Evolutionary conservation across 2,329 filamentous ascomycete species (phyloP).

Genomic region (Mycosphaerella arachidis): DNA sequence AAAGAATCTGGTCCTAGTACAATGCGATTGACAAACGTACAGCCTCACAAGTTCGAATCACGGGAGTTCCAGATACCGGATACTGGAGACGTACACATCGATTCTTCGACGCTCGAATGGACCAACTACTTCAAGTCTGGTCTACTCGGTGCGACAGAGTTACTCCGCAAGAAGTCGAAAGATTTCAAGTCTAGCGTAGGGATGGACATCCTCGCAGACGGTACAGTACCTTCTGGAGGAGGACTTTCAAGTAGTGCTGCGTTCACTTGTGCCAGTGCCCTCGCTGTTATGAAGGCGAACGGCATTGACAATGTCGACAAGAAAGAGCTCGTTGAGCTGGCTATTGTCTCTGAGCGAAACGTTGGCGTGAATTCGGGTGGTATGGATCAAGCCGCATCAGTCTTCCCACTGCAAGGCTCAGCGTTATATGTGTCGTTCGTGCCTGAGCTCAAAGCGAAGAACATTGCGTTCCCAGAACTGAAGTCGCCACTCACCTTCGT

Average conservation of each 20-base stretch:
- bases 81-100: constrained; percentile 60
- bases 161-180: constrained; percentile 64
- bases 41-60: constrained; percentile 68
- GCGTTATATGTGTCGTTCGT: constrained; percentile 88
- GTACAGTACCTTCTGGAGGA: constrained; percentile 85
- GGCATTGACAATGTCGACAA: constrained; percentile 76
- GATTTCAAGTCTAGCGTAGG: constrained; percentile 62
- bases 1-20: constrained; percentile 53
- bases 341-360: constrained; percentile 87
- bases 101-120: constrained; percentile 84
- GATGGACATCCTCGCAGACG: constrained; percentile 87
- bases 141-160: constrained; percentile 71
- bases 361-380: constrained; percentile 97
- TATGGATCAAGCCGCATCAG: constrained; percentile 96
- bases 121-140: constrained; percentile 98
- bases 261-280: constrained; percentile 82
- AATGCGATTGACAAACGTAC: constrained; percentile 76
- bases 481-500: constrained; percentile 83
- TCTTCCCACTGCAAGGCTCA: constrained; percentile 81
- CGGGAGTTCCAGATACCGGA: constrained; percentile 68
- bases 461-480: constrained; percentile 77
- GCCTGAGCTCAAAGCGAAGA: constrained; percentile 68
- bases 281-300: constrained; percentile 84
- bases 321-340: constrained; percentile 84
- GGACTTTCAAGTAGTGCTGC: constrained; percentile 92